Conservation (phyloP, 768 basidiomycete genomes). For the Cytidiella melzeri region DNA sequence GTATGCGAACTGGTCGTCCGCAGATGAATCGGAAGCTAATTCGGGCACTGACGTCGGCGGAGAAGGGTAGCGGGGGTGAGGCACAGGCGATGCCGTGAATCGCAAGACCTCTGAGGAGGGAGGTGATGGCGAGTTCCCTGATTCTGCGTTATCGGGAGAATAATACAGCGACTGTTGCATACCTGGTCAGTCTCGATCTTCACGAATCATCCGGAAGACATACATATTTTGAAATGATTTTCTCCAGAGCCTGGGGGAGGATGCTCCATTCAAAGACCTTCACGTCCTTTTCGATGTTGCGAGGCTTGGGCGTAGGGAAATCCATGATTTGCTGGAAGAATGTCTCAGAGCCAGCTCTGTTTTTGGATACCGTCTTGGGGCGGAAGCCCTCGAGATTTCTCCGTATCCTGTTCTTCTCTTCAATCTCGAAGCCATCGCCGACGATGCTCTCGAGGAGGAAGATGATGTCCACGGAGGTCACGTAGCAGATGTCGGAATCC, state of each 20-base stretch:
- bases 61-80: slow-evolving; percentile 1
- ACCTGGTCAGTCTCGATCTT: not conserved
- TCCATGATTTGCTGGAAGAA: slow-evolving; percentile 97
- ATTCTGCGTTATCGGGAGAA: slow-evolving; percentile 2
- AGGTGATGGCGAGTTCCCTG: slow-evolving; percentile 2
- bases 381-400: slow-evolving; percentile 91
- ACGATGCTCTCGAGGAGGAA: slow-evolving; percentile 80
- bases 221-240: slow-evolving; percentile 83
- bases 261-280: slow-evolving; percentile 78
- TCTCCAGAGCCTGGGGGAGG: slow-evolving; percentile 67
- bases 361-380: slow-evolving; percentile 87
- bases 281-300: slow-evolving; percentile 97
- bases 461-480: slow-evolving; percentile 95
- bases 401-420: slow-evolving; percentile 95
- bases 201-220: slow-evolving; percentile 25
- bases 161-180: slow-evolving; percentile 9
- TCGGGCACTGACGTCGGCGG: slow-evolving; percentile 1
- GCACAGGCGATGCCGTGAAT: slow-evolving; percentile 3
- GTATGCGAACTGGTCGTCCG: slow-evolving; percentile 1
- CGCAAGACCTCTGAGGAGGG: not conserved
- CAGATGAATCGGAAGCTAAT: not conserved
- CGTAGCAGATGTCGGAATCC: slow-evolving; percentile 69
- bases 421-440: slow-evolving; percentile 76
- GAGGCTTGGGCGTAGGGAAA: slow-evolving; percentile 88
- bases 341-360: slow-evolving; percentile 68